Base-by-base conservation (phyloP, 2,329 filamentous ascomycete species). In the Massarina eburnea region DNA sequence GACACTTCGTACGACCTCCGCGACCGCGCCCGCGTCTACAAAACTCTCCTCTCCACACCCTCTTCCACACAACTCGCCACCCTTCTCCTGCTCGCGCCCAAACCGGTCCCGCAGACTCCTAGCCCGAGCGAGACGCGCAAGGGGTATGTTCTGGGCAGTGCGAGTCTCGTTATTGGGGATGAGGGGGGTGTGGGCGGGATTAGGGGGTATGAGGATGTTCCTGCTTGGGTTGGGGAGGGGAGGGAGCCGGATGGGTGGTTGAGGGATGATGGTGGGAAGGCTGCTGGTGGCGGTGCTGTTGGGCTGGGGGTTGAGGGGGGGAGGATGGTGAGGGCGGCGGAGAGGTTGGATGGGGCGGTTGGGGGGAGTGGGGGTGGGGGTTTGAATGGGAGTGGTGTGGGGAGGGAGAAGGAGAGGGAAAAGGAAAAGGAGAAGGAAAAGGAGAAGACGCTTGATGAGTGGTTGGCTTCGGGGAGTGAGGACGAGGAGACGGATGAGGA, bases 1-100 rank as follows among this genome's bases (percentile, higher is more conserved):
- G 94, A 97, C 61, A 89, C 86, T 0, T 96, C 91, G 1, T 99
- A 95, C 70, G 91, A 97, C 64, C 82, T 99, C 3, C 89, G 94
- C 53, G 94, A 97, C 66, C 87, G 94, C 19, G 85, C 91, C 2
- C 84, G 94, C 24, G 81, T 96, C 50, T 97, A 95, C 74, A 90
- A 88, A 53, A 81, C 91, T 1, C 82, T 99, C 1, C 81, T 99
- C 2, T 80, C 83, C 3, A 84, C 88, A 4, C 89, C 91, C 1
- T 76, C 79, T 2, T 83, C 81, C 7, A 87, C 84, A 1, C 90
- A 97, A 67, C 81, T 99, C 14, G 94, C 94, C 2, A 91, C 88
- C 1, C 78, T 99, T 12, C 87, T 97, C 67, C 83, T 99, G 1
- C 80, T 97, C 1, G 94, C 94, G 0, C 91, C 94, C 0, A 99